A percentile compares a stretch with the other conserved stretches of the same genome.
These are phyloP conservation scores for Mycena vitilis DNA, from an alignment of 768 basidiomycete species.

Conservation along the genomic window DNA sequence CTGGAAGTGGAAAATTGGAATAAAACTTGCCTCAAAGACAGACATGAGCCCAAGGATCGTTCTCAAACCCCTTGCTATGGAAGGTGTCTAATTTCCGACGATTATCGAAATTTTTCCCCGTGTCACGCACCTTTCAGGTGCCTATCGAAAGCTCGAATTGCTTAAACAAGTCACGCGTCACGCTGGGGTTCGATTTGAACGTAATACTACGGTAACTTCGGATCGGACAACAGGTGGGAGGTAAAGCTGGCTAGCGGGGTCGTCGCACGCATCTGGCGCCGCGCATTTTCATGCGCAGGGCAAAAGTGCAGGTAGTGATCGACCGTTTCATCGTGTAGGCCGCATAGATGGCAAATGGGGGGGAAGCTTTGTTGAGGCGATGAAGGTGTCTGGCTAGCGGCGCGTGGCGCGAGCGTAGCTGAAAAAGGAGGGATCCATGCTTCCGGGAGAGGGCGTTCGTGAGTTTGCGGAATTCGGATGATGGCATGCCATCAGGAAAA, in stretches of 20 bases:
- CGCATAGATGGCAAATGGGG: not conserved
- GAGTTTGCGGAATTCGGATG: not conserved
- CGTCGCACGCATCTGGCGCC: not conserved
- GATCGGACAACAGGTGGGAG: not conserved
- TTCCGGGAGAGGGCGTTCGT: not conserved
- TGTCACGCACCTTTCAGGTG: no score
- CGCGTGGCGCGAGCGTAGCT: not conserved
- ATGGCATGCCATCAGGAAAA: no score
- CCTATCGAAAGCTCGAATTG: no score
- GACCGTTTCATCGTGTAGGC: not conserved
- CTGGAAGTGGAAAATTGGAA: no score
- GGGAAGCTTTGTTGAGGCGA: not conserved
- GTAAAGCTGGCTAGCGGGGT: not conserved
- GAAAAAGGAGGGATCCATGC: not conserved
- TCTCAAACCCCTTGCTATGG: no score
- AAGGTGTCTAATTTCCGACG: no score
- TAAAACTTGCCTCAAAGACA: no score
- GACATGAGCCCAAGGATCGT: no score
- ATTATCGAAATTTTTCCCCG: no score
- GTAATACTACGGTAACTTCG: no score
- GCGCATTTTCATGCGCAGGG: not conserved
- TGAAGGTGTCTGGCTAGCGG: not conserved
- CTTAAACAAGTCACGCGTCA: no score
- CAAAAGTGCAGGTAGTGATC: not conserved
- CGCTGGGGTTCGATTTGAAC: no score